A percentile compares a stretch with the other conserved stretches of the same genome.
phyloP scores from a whole-genome alignment of 129 eudicot genomes.

The Dittrichia graveolens region DNA sequence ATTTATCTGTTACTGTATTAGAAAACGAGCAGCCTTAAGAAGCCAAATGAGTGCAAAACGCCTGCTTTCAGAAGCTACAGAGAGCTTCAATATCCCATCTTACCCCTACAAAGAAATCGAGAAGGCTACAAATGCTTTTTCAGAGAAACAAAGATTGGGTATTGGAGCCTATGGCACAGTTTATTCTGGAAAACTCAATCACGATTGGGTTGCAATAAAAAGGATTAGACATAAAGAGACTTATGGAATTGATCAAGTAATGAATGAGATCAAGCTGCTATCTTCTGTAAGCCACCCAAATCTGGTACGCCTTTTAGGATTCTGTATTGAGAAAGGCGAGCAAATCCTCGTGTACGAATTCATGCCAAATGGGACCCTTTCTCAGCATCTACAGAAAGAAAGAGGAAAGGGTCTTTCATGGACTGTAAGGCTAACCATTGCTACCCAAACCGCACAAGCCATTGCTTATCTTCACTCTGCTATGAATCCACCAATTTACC shows the following conservation, averaged over 20 bases:
- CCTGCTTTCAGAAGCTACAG: slow-evolving; percentile 73
- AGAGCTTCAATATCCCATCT: slow-evolving; percentile 59
- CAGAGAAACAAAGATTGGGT: slow-evolving; percentile 75
- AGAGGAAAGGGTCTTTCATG: slow-evolving; percentile 89
- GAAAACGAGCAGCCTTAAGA: slow-evolving; percentile 42
- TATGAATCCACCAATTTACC: slow-evolving; percentile 85
- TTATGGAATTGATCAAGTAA: slow-evolving; percentile 73
- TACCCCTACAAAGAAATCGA: slow-evolving; percentile 79
- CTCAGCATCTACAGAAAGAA: slow-evolving; percentile 85
- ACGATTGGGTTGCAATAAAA: slow-evolving; percentile 84
- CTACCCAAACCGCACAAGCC: slow-evolving; percentile 84
- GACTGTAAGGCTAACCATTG: slow-evolving; percentile 74
- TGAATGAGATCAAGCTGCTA: slow-evolving; percentile 91
- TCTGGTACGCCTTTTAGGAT: slow-evolving; percentile 86
- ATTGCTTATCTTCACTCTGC: slow-evolving; percentile 87
- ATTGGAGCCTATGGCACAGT: slow-evolving; percentile 95
- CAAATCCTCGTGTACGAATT: slow-evolving; percentile 90
- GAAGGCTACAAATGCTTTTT: slow-evolving; percentile 72
- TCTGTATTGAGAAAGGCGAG: slow-evolving; percentile 82
- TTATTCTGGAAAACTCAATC: slow-evolving; percentile 81
- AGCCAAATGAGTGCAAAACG: slow-evolving; percentile 58
- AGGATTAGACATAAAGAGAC: slow-evolving; percentile 62
- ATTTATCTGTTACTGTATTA: slow-evolving; percentile 53
- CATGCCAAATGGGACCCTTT: slow-evolving; percentile 89
- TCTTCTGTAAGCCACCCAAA: slow-evolving; percentile 96